Base-by-base conservation (phyloP, 805 yeast species). In the Ogataea haglerorum region DNA sequence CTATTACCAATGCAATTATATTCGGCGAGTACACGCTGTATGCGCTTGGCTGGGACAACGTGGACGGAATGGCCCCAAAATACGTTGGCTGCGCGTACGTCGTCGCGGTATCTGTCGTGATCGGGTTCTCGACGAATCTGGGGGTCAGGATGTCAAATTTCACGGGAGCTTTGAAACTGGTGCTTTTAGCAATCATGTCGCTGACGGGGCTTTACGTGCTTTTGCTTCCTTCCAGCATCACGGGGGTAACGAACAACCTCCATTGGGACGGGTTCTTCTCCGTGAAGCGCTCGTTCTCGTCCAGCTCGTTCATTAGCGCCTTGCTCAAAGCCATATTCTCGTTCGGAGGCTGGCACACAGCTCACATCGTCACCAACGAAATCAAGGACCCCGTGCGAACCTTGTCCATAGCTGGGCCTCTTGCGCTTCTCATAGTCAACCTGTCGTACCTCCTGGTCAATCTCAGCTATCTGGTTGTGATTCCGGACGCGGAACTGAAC, bases 141-240 rank as follows among this genome's bases (percentile, higher is more conserved):
- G 90, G 90, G 0, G 71, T 84, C 1, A 54, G 61, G 12, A 64
- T 82, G 10, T 89, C 83, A 54, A 83, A 82, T 51, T 45, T 75
- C 10, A 58, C 83, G 3, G 91, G 93, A 0, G 69, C 69, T 6
- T 52, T 84, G 54, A 85, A 85, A 56, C 55, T 85, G 34, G 54
- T 65, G 3, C 60, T 84, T 22, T 67, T 83, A 29, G 69, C 60
- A 0, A 56, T 80, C 1, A 75, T 84, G 70, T 67, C 78, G 2
- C 36, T 70, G 4, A 74, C 83, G 0, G 86, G 90, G 0, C 13
- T 80, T 2, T 82, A 78, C 50, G 80, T 76, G 4, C 46, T 77
- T n/a, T 27, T 68, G 1, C 48, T 76, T n/a, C 85, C 76, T n/a
- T 53, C 60, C 30, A 65, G 64, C 0, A 27, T 66, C 3, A 69